These are phyloP conservation scores for Phaffia australis DNA, from an alignment of 768 basidiomycete genomes.

Conservation along the genomic window DNA sequence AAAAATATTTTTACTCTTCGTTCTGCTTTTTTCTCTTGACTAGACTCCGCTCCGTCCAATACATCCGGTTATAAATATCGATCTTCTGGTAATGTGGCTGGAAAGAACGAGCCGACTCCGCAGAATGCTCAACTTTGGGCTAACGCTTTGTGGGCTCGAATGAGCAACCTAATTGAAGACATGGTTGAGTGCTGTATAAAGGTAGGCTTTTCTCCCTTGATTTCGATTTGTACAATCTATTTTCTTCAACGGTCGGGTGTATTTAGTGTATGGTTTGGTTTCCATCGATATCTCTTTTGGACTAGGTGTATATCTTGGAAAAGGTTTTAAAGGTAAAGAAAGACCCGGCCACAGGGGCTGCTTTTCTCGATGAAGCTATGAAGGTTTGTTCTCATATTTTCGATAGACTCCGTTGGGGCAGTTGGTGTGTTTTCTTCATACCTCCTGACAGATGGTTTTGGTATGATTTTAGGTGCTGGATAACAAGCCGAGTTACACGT, in stretches of 20 bases:
- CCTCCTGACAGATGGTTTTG: not conserved
- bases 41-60: conserved; percentile 29
- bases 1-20: not conserved
- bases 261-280: not conserved
- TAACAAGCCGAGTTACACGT: conserved; percentile 77
- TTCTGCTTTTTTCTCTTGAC: not conserved
- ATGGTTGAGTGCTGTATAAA: conserved; percentile 87
- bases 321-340: conserved; percentile 83
- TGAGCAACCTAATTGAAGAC: conserved; percentile 75
- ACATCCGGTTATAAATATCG: conserved; percentile 60
- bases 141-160: conserved; percentile 63
- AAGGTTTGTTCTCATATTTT: conserved; percentile 48
- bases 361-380: conserved; percentile 89
- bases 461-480: conserved; percentile 54
- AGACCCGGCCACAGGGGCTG: conserved; percentile 60
- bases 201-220: conserved; percentile 39
- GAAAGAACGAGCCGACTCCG: conserved; percentile 60
- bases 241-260: not conserved
- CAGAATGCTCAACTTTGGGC: conserved; percentile 76
- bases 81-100: conserved; percentile 43
- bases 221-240: not conserved
- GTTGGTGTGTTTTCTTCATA: conserved; percentile 3
- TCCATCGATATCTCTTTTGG: not conserved
- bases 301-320: conserved; percentile 83
- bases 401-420: not conserved